Base-by-base conservation (phyloP, 305 asterid species). In the Fraxinus xanthoxyloides region DNA sequence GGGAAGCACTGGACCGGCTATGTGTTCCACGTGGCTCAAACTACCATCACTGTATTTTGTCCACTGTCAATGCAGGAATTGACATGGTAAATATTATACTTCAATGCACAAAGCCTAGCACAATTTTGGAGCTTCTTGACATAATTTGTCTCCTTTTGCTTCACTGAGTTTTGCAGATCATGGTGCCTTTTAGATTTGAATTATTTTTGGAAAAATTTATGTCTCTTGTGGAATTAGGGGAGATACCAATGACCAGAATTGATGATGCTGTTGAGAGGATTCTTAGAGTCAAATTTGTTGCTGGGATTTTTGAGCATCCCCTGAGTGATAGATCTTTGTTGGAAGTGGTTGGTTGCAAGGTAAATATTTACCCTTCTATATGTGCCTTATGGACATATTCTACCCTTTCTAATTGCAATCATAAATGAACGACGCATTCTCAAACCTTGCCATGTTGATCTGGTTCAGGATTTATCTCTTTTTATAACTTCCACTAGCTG, bases 191-290 rank as follows among this genome's bases (percentile, higher is more conserved):
- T 82, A 89, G 97, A 87, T 94, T 85, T 82, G 97, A 95, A 84
- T 84, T 95, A 84, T 94, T 93, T 82, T 83, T 94, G 90, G 92
- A 92, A 13, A 94, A 94, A 84, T 84, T 95, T 84, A 81, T 86
- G 77, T 89, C 94, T 31, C 93, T 93, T 72, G 97, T 85, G 46
- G 93, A 95, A 87, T 86, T 97, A 3, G 97, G 97, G 82, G 97
- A 93, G 87, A 94, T 95, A 90, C 79, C 97, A 30, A 91, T 91
- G 90, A 72, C 90, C 79, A 92, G 99, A 84, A 87, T 95, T 61
- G 93, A 95, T 88, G 99, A 95, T 82, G 97, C 98, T 69, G 98
- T 95, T 80, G 97, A 92, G 89, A 88, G 99, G 85, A 91, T 95
- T 84, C 90, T 95, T 75, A 91, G 98, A 85, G 97, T 95, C 85